phyloP scores from a whole-genome alignment of 345 rosid genomes.

The Microcos paniculata region DNA sequence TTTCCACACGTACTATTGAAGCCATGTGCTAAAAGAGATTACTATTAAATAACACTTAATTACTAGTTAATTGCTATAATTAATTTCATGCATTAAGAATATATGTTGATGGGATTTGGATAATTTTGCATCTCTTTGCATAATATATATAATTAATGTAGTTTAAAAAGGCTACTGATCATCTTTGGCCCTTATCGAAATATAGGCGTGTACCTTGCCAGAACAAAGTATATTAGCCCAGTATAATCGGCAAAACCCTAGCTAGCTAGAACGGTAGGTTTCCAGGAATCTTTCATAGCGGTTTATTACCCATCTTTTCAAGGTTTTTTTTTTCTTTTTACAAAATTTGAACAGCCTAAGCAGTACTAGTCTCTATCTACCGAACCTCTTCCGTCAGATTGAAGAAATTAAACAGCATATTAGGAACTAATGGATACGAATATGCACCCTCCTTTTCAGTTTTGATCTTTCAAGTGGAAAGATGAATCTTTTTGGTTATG shows the following conservation, averaged over 20 bases:
- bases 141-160: neutral
- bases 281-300: slow-evolving; percentile 12
- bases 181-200: neutral
- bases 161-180: neutral
- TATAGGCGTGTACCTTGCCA: neutral
- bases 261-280: neutral
- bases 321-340: neutral
- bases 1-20: neutral
- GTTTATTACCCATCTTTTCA: slow-evolving; percentile 14
- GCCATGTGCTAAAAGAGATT: neutral
- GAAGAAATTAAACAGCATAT: neutral
- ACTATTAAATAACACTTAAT: neutral
- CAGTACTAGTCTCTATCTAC: neutral
- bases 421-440: slow-evolving; percentile 3
- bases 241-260: slow-evolving; percentile 13
- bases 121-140: too few species aligned
- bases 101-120: too few species aligned
- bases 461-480: neutral
- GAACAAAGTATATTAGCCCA: neutral
- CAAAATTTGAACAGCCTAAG: neutral
- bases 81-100: too few species aligned
- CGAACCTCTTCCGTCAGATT: neutral
- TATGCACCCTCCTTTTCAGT: neutral
- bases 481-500: neutral
- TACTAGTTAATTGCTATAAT: neutral